These are phyloP conservation scores for Cyclotella sp. DNA, from an alignment of 108 stramenopile genomes.

Conservation along the genomic window DNA sequence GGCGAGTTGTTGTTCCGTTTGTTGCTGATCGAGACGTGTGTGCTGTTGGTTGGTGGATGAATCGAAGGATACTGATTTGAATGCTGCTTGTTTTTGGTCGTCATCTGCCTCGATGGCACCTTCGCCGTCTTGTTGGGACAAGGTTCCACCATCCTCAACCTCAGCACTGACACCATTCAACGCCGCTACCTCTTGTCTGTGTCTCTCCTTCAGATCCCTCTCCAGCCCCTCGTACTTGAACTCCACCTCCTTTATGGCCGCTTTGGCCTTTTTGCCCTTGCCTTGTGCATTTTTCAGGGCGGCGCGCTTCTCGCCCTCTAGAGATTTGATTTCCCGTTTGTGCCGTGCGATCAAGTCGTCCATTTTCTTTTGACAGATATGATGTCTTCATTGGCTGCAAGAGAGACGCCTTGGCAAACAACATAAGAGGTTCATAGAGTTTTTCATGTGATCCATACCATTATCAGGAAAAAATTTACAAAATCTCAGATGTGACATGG, in stretches of 20 bases:
- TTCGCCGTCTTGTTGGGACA: constrained; percentile 17
- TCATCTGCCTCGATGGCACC: constrained; percentile 11
- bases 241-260: constrained; percentile 56
- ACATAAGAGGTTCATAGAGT: no score
- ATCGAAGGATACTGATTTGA: constrained; percentile 20
- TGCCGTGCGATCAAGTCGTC: constrained; percentile 65
- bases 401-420: no score
- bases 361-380: constrained; percentile 37
- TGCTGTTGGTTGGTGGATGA: constrained; percentile 24
- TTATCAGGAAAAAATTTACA: no score
- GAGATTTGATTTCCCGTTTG: constrained; percentile 81
- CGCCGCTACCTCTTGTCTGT: constrained; percentile 41
- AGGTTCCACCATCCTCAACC: neutral
- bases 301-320: constrained; percentile 83
- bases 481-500: no score
- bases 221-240: constrained; percentile 53
- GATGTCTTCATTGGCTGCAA: no score
- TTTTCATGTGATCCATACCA: no score
- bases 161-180: constrained; percentile 16
- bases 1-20: constrained; percentile 29
- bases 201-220: constrained; percentile 52
- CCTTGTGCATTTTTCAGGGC: constrained; percentile 83
- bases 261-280: constrained; percentile 78
- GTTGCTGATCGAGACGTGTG: constrained; percentile 7
- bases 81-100: neutral